These are phyloP conservation scores for Aureobasidium sp. DNA, from an alignment of 2,329 filamentous ascomycete species.

Conservation along the genomic window DNA sequence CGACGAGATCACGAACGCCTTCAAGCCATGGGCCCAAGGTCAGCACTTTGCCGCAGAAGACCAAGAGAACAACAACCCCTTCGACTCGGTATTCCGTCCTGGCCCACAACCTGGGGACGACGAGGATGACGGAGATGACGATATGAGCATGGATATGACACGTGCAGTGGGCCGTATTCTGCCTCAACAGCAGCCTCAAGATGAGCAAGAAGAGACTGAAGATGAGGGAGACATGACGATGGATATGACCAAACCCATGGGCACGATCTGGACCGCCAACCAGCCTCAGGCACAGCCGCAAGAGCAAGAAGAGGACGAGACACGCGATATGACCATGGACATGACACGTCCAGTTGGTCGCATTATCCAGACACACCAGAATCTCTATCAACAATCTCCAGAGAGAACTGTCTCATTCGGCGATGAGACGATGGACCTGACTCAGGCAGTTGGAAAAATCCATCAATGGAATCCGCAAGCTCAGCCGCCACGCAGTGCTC, in stretches of 20 bases:
- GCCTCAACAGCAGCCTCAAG: background rate
- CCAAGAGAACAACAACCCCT: conserved; percentile 46
- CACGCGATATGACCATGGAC: conserved; percentile 78
- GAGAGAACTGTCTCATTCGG: conserved; percentile 34
- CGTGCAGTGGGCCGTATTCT: conserved; percentile 70
- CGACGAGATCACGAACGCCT: conserved; percentile 67
- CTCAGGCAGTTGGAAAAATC: conserved; percentile 47
- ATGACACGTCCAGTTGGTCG: conserved; percentile 76
- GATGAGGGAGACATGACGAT: conserved; percentile 14
- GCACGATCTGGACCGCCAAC: conserved; percentile 7
- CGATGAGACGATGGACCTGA: conserved; percentile 50
- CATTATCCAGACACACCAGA: conserved; percentile 41
- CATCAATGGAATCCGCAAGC: conserved; percentile 27
- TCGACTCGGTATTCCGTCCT: conserved; percentile 37
- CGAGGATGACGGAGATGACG: conserved; percentile 40
- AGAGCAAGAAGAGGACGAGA: conserved; percentile 38
- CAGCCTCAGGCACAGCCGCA: background rate
- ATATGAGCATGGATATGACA: conserved; percentile 94
- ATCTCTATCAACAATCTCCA: background rate
- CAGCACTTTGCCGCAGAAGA: conserved; percentile 27
- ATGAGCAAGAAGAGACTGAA: background rate
- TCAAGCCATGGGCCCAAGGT: conserved; percentile 64
- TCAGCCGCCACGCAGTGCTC: conserved; percentile 29
- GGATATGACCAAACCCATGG: conserved; percentile 13
- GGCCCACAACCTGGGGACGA: conserved; percentile 28